Evolutionary conservation across 2,329 filamentous ascomycete genomes (phyloP), one percentile per base, ranked within the genome.

Genomic region (Colletotrichum abscissum): DNA sequence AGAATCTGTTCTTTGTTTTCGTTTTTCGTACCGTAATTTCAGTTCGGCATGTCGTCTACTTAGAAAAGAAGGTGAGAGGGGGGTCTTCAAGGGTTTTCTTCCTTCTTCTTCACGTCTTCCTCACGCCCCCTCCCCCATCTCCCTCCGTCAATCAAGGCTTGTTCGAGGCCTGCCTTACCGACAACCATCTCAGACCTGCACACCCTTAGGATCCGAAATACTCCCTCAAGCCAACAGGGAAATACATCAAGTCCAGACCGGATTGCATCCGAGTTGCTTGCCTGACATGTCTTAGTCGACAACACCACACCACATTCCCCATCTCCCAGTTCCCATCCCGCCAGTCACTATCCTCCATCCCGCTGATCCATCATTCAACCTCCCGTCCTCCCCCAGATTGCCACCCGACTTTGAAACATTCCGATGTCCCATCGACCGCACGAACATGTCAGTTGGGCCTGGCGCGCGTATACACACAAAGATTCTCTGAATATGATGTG

Each of bases 361-460:
- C 63, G 33, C 55, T 24, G 54, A 30, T 57, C 63, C 46, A 42
- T 65, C 52, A 33, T 14, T 56, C 52, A 28, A 56, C 22, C 22
- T 56, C 24, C 22, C 14, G 54, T 28, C n/a, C 22, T 28, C 24
- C 26, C 28, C 52, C 65, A 69, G 52, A 57, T 70, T 60, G 63
- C 63, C 63, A 70, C 42, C 46, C 63, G 46, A 28, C n/a, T 30
- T 33, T 52, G 54, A 58, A 56, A 60, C 66, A 64, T 72, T 69
- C 54, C 66, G 52, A 69, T 55, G 12, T 33, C 42, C 19, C 19
- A 22, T 49, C 19, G 42, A 49, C 42, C 19, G 42, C 42, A 22
- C 19, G 16, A 49, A 49, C 4, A 49, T 49, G 42, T 49, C 42
- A 49, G 42, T 49, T 19, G 19, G 19, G 42, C n/a, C 24, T 59